phyloP scores from a whole-genome alignment of 768 basidiomycete species.

The Hygrophorus russula region DNA sequence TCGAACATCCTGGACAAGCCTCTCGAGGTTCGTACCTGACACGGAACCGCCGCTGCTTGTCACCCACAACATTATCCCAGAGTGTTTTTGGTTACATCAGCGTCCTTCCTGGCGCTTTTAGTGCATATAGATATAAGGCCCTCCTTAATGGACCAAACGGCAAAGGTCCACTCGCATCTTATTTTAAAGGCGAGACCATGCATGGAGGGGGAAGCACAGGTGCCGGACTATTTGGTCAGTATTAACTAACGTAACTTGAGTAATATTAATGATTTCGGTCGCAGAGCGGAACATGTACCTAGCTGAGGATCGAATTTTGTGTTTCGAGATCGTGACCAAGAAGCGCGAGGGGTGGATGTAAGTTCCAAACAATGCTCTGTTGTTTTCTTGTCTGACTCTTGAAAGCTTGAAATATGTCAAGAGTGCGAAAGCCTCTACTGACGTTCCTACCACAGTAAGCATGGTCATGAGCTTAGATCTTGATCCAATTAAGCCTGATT shows the following conservation, averaged over 20 bases:
- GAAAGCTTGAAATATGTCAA: conserved; percentile 68
- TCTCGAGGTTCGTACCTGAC: conserved; percentile 52
- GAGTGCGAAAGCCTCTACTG: conserved; percentile 91
- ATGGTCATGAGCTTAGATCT: background rate
- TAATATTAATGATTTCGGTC: conserved; percentile 7
- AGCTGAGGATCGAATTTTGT: conserved; percentile 83
- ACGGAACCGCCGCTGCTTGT: background rate
- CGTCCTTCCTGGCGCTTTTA: conserved; percentile 87
- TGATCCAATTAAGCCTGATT: background rate
- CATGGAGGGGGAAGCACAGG: conserved; percentile 46
- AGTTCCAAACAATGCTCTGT: conserved; percentile 18
- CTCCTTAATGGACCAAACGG: conserved; percentile 80
- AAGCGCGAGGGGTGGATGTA: conserved; percentile 76
- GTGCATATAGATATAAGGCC: conserved; percentile 84
- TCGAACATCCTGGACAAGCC: conserved; percentile 96
- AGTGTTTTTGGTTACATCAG: conserved; percentile 83
- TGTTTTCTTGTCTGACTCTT: conserved; percentile 5
- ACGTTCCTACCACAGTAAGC: conserved; percentile 74
- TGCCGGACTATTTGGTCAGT: conserved; percentile 61
- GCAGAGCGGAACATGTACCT: conserved; percentile 83
- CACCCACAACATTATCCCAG: conserved; percentile 17
- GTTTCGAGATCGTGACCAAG: conserved; percentile 91
- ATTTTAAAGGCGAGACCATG: conserved; percentile 90
- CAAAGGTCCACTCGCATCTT: conserved; percentile 81
- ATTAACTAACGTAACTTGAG: background rate